Evolutionary conservation across 1,284 basidiomycete genomes (phyloP).

Genomic region (Cutaneotrichosporon mucoides): DNA sequence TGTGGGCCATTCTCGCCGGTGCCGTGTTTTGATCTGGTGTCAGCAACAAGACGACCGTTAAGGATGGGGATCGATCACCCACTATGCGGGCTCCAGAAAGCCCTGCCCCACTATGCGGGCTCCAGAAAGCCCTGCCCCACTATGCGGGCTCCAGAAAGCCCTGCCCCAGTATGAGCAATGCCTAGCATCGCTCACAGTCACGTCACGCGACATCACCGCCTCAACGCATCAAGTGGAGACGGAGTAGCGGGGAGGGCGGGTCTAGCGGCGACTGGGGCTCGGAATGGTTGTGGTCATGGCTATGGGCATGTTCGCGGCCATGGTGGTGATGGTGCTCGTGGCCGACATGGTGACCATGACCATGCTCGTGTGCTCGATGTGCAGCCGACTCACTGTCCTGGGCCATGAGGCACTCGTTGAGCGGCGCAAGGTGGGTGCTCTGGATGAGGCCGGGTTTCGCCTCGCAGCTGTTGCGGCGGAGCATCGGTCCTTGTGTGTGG

Average conservation of each 20-base stretch:
- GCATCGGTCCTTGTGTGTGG: background rate
- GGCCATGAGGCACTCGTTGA: constrained; percentile 14
- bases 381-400: background rate
- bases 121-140: no score
- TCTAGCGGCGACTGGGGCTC: background rate
- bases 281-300: no score
- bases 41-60: no score
- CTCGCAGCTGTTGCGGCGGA: constrained; percentile 16
- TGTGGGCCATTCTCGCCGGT: background rate
- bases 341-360: background rate
- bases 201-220: no score
- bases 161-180: background rate
- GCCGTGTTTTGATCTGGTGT: background rate
- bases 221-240: background rate
- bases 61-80: no score
- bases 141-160: background rate
- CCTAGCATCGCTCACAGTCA: no score
- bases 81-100: no score
- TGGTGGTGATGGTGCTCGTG: no score
- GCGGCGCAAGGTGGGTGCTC: constrained; percentile 16
- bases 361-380: no score
- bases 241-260: background rate
- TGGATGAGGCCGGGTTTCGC: constrained; percentile 14
- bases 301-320: no score
- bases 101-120: background rate